Percentiles rank a stretch among this genome's conserved stretches.
phyloP scores from a whole-genome alignment of 257 asterid genomes.

The Solanum medicagineum region DNA sequence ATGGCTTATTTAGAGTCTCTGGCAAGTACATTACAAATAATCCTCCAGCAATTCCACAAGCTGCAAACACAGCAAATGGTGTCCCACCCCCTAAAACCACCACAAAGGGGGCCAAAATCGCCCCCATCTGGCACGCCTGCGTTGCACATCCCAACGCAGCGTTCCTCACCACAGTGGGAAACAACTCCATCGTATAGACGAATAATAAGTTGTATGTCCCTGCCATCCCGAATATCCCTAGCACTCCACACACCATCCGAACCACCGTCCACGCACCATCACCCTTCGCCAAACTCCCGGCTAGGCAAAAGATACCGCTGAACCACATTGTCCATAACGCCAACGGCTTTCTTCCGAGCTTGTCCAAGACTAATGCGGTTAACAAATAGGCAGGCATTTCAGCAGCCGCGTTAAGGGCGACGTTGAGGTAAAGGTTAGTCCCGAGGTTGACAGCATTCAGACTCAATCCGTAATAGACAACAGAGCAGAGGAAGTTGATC shows the following conservation, averaged over 20 bases:
- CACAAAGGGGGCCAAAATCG: conserved; percentile 59
- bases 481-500: conserved; percentile 65
- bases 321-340: conserved; percentile 68
- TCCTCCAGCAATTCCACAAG: conserved; percentile 66
- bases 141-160: conserved; percentile 83
- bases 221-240: conserved; percentile 91
- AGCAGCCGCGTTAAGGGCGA: conserved; percentile 54
- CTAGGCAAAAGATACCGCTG: conserved; percentile 48
- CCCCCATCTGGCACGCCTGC: conserved; percentile 85
- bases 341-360: conserved; percentile 61
- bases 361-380: conserved; percentile 50
- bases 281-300: conserved; percentile 33
- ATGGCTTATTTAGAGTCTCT: conserved; percentile 58
- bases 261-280: conserved; percentile 17
- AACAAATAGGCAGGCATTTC: conserved; percentile 74
- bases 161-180: conserved; percentile 81
- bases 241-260: conserved; percentile 41
- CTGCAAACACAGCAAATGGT: conserved; percentile 62
- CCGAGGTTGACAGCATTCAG: conserved; percentile 75
- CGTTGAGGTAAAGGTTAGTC: conserved; percentile 67
- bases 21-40: conserved; percentile 47
- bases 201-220: conserved; percentile 74
- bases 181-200: conserved; percentile 64
- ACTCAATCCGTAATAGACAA: conserved; percentile 79
- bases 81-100: conserved; percentile 60